phyloP scores from a whole-genome alignment of 2,329 filamentous ascomycete species.

The Fusarium goolgardi region DNA sequence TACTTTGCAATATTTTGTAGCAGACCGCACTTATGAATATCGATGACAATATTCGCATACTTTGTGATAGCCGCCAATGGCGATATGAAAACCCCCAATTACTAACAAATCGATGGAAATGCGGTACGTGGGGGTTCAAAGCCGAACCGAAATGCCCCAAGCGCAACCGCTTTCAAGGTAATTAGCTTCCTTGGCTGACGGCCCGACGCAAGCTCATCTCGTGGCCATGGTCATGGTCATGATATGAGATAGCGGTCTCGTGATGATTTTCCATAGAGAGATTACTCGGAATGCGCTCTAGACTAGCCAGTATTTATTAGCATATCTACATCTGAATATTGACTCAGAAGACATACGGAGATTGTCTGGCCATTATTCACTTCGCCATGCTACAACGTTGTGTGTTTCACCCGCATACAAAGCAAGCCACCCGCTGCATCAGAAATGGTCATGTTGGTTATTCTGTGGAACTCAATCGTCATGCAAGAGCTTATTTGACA shows the following conservation, averaged over 20 bases:
- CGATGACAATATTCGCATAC: neutral
- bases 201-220: constrained; percentile 33
- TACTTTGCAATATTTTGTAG: neutral
- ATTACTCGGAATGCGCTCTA: constrained; percentile 5
- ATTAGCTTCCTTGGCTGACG: constrained; percentile 34
- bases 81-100: constrained; percentile 9
- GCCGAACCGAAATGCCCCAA: constrained; percentile 23
- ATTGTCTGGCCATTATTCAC: constrained; percentile 15
- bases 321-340: neutral
- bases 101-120: constrained; percentile 9
- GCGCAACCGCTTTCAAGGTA: constrained; percentile 8
- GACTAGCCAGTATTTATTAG: neutral
- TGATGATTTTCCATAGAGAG: constrained; percentile 26
- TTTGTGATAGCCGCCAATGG: constrained; percentile 15
- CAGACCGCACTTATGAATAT: neutral
- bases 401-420: constrained; percentile 38
- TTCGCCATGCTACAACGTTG: constrained; percentile 28
- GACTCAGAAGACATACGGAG: constrained; percentile 7
- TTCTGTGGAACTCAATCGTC: constrained; percentile 21
- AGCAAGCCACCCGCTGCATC: constrained; percentile 39
- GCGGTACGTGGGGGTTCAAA: constrained; percentile 25
- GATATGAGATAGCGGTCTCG: constrained; percentile 25
- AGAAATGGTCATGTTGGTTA: constrained; percentile 24
- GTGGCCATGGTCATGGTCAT: constrained; percentile 25
- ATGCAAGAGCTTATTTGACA: constrained; percentile 26